Conservation (phyloP, 169 alveolate species). For the Theileria luwenshuni region DNA sequence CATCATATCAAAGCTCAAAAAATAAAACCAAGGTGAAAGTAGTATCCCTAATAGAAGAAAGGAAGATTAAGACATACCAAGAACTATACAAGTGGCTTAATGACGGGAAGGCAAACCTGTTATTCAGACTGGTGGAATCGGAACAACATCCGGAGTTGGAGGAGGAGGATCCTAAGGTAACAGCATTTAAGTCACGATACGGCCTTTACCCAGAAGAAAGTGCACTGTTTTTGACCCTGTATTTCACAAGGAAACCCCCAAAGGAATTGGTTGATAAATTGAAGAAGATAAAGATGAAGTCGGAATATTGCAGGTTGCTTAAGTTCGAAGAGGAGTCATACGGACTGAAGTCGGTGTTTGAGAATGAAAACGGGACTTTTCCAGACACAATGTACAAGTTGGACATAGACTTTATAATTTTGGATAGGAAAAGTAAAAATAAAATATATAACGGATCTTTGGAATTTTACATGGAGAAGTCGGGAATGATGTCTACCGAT, state of each 20-base stretch:
- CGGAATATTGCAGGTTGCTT: constrained; percentile 10
- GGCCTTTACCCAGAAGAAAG: constrained; percentile 19
- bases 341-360: constrained; percentile 34
- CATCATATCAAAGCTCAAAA: no score
- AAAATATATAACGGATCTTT: constrained; percentile 37
- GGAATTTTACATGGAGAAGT: constrained; percentile 24
- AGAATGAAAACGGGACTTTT: neutral
- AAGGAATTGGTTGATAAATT: constrained; percentile 12
- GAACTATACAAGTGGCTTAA: constrained; percentile 49
- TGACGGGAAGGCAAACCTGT: constrained; percentile 13
- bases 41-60: neutral
- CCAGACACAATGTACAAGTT: constrained; percentile 46
- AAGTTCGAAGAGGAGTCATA: neutral
- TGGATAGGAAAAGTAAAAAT: constrained; percentile 29
- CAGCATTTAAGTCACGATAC: constrained; percentile 29
- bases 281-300: constrained; percentile 1
- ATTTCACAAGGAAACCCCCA: constrained; percentile 14
- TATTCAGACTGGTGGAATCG: constrained; percentile 12
- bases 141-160: constrained; percentile 1
- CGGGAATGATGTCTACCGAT: constrained; percentile 39
- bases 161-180: neutral
- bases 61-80: constrained; percentile 16
- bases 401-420: constrained; percentile 20
- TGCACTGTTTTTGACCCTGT: constrained; percentile 18
- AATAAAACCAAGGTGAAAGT: neutral